Base-by-base conservation (phyloP, 768 basidiomycete genomes). In the Leccinum boreale region DNA sequence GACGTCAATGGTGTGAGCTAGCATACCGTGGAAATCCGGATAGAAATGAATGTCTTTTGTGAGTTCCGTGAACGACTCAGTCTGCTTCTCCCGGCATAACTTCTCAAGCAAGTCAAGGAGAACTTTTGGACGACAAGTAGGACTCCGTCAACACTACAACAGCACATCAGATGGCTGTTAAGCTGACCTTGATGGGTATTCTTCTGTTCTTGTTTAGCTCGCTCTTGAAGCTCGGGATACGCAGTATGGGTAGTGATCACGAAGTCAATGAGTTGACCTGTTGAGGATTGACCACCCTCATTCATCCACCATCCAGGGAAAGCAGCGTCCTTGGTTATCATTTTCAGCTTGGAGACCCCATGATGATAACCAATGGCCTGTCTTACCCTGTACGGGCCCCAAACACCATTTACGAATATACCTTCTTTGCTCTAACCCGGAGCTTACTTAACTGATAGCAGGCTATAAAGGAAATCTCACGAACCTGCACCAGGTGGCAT, bases 301-400 rank as follows among this genome's bases (percentile, higher is more conserved):
- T 95, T 99, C 94, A 98, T 97, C 97, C 96, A 99, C 89, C 92
- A 95, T 17, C 88, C 93, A 45, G 86, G 86, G 75, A 98, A 94
- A 31, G 95, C 81, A 6, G 93, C 87, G 67, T 98, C 88, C 84
- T 91, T 62, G 50, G 29, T 31, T 44, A 60, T 6, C 19, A 19
- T 45, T 15, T 61, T 31, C n/a, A 55, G 44, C 6, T 61, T 63
- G 33, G 48, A 17, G 17, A 29, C n/a, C 3, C 47, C 33, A n/a
- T 19, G 23, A 8, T 11, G 21, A 21, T 49, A 5, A 21, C n/a
- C 10, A 26, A 50, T 39, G 58, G 4, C 12, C 54, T 14, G 10
- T 23, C 69, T 64, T 57, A 85, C 88, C 74, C 82, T 89, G 71
- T 93, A 94, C 1, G 92, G 92, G 0, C 92, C 92, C 94, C 94